Percentiles rank a stretch among this genome's conserved stretches.
Conservation (phyloP, 768 basidiomycete genomes). For the Xanthoconium purpureum region DNA sequence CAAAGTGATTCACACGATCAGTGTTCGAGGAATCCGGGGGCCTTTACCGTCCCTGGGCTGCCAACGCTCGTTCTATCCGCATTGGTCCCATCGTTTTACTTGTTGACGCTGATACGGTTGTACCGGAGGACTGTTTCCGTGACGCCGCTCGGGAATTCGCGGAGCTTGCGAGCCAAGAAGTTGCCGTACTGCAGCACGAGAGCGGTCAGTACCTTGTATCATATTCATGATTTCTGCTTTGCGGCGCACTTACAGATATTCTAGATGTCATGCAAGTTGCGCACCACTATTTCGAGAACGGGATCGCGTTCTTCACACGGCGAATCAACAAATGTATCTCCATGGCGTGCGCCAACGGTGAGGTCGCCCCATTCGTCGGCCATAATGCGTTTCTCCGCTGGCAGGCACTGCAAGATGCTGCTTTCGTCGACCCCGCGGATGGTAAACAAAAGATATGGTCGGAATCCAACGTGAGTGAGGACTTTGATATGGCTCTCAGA, state of each 20-base stretch:
- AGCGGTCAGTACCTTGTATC: slow-evolving; percentile 55
- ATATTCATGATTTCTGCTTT: background rate
- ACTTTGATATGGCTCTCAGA: slow-evolving; percentile 65
- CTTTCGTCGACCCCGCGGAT: slow-evolving; percentile 53
- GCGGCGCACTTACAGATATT: slow-evolving; percentile 2
- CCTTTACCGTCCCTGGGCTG: slow-evolving; percentile 69
- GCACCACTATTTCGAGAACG: slow-evolving; percentile 88
- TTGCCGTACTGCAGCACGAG: slow-evolving; percentile 89
- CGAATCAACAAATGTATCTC: slow-evolving; percentile 84
- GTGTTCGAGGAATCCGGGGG: slow-evolving; percentile 52
- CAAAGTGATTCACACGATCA: slow-evolving; percentile 34
- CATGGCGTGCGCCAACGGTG: slow-evolving; percentile 76
- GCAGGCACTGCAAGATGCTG: slow-evolving; percentile 85
- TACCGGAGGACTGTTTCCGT: slow-evolving; percentile 87
- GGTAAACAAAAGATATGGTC: slow-evolving; percentile 74
- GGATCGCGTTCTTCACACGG: slow-evolving; percentile 83
- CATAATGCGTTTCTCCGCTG: slow-evolving; percentile 90
- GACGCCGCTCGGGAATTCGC: slow-evolving; percentile 85
- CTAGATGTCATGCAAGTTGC: slow-evolving; percentile 88
- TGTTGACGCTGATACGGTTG: slow-evolving; percentile 85
- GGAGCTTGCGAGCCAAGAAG: slow-evolving; percentile 57
- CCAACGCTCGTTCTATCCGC: slow-evolving; percentile 70
- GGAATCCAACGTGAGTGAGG: slow-evolving; percentile 63
- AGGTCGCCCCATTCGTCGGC: slow-evolving; percentile 75
- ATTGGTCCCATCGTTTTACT: slow-evolving; percentile 78